A percentile compares a stretch with the other conserved stretches of the same genome.
Evolutionary conservation across 208 protist species (phyloP).

Genomic region (Leishmania lainsoni): DNA sequence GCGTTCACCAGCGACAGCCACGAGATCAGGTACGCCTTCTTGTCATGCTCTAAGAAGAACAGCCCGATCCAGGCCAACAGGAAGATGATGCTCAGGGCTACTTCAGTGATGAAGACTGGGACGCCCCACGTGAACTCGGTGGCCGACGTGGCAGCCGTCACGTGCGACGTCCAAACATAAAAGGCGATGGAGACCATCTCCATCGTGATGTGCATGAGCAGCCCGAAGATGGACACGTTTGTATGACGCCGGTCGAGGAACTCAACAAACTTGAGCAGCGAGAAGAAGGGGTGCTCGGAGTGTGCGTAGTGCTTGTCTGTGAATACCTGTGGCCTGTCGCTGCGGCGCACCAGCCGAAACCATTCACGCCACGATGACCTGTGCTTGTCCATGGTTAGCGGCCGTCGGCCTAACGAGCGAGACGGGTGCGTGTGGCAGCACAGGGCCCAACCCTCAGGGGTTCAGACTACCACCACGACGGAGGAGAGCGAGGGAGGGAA

Average conservation of each 20-base stretch:
- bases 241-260: slow-evolving; percentile 69
- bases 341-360: slow-evolving; percentile 21
- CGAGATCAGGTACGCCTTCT: slow-evolving; percentile 61
- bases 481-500: background rate
- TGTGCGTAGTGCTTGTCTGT: slow-evolving; percentile 46
- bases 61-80: slow-evolving; percentile 66
- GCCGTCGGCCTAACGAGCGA: background rate
- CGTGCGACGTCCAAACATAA: slow-evolving; percentile 76
- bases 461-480: no score
- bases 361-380: slow-evolving; percentile 6
- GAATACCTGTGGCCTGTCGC: slow-evolving; percentile 22
- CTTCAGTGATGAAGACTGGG: slow-evolving; percentile 58
- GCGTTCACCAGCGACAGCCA: slow-evolving; percentile 70
- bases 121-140: slow-evolving; percentile 57
- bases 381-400: background rate
- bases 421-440: background rate
- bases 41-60: slow-evolving; percentile 72
- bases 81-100: slow-evolving; percentile 79
- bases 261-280: slow-evolving; percentile 65
- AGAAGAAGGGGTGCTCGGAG: slow-evolving; percentile 36
- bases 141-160: slow-evolving; percentile 26
- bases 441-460: no score
- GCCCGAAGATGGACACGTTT: slow-evolving; percentile 57
- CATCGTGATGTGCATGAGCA: slow-evolving; percentile 61
- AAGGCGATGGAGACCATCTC: slow-evolving; percentile 61